These are phyloP conservation scores for Bassia scoparia DNA, from an alignment of 148 eudicot species.

Conservation along the genomic window DNA sequence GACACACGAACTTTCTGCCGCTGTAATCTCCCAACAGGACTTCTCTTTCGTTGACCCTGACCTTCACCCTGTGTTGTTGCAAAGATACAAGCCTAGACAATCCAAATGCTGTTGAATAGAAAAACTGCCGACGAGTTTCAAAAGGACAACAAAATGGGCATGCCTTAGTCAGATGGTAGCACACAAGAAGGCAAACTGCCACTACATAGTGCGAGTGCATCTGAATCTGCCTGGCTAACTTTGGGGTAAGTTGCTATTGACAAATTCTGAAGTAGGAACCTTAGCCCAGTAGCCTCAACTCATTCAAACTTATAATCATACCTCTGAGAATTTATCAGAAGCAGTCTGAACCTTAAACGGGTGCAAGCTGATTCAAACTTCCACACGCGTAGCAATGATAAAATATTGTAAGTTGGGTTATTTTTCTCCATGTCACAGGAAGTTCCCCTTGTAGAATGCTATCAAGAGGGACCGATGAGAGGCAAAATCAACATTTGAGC, in stretches of 20 bases:
- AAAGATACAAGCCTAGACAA: conserved; percentile 75
- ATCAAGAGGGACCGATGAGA: conserved; percentile 65
- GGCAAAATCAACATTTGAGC: conserved; percentile 38
- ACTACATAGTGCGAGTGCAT: conserved; percentile 95
- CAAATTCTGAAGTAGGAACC: conserved; percentile 71
- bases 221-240: conserved; percentile 95
- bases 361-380: conserved; percentile 97
- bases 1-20: conserved; percentile 98
- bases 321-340: conserved; percentile 74
- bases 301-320: conserved; percentile 51
- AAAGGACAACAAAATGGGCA: conserved; percentile 98
- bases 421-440: conserved; percentile 81
- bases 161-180: conserved; percentile 90
- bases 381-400: conserved; percentile 81
- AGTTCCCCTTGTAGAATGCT: conserved; percentile 89
- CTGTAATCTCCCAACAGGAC: conserved; percentile 82
- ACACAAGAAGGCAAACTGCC: conserved; percentile 99
- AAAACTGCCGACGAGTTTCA: conserved; percentile 89
- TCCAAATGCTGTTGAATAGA: conserved; percentile 97
- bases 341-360: conserved; percentile 65
- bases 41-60: conserved; percentile 80
- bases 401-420: conserved; percentile 76
- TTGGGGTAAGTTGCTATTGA: conserved; percentile 90
- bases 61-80: conserved; percentile 97
- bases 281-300: conserved; percentile 46